phyloP scores from a whole-genome alignment of 2,329 filamentous ascomycete species.

The Trematosphaeria pertusa region DNA sequence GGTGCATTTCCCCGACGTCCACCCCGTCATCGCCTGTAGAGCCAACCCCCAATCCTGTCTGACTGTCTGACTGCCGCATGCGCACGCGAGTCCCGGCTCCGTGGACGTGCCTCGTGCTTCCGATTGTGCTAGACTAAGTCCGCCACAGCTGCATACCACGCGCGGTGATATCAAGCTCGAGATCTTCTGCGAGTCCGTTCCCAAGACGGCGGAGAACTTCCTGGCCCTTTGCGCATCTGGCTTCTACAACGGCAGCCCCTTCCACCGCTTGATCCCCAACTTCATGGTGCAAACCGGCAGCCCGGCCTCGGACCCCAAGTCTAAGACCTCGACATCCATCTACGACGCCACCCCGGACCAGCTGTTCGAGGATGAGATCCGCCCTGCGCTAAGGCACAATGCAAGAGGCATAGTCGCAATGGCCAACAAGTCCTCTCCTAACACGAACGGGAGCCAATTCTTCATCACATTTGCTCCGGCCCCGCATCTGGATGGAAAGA shows the following conservation, averaged over 20 bases:
- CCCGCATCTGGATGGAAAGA: constrained; percentile 81
- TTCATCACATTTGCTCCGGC: constrained; percentile 81
- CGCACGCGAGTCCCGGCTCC: background rate
- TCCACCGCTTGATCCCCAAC: constrained; percentile 79
- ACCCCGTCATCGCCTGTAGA: constrained; percentile 1
- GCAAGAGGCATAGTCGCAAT: constrained; percentile 75
- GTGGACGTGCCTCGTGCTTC: constrained; percentile 2
- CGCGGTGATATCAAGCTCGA: constrained; percentile 93
- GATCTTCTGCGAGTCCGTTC: constrained; percentile 93
- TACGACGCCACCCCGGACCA: constrained; percentile 59
- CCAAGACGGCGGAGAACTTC: constrained; percentile 93
- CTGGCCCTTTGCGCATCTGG: constrained; percentile 81
- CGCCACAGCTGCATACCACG: constrained; percentile 75
- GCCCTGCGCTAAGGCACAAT: constrained; percentile 72
- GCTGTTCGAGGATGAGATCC: constrained; percentile 82
- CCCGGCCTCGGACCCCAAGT: constrained; percentile 56
- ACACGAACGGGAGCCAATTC: constrained; percentile 80
- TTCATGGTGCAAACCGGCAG: constrained; percentile 84
- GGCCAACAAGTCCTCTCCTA: constrained; percentile 74
- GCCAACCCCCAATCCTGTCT: too few relatives aligned
- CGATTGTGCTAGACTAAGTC: constrained; percentile 8
- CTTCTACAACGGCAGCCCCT: constrained; percentile 77
- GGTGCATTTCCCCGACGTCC: constrained; percentile 12
- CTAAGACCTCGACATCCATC: constrained; percentile 74
- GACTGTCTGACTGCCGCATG: constrained; percentile 4